A percentile compares a stretch with the other conserved stretches of the same genome.
Conservation (phyloP, 768 basidiomycete species). For the Leccinum incarnatum region DNA sequence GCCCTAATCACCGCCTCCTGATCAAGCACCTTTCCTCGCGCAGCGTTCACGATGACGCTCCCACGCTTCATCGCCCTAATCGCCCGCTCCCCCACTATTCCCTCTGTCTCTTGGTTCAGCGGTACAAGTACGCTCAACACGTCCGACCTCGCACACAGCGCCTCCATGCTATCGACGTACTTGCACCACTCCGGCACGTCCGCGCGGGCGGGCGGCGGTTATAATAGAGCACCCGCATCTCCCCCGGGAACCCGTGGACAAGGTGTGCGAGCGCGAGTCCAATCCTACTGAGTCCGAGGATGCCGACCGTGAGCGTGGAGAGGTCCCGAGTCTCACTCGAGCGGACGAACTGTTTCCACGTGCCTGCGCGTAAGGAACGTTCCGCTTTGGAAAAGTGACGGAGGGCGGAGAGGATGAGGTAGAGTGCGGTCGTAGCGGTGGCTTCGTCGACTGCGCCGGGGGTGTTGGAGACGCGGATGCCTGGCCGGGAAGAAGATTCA, state of each 20-base stretch:
- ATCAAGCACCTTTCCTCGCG: slow-evolving; percentile 84
- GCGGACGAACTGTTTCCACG: slow-evolving; percentile 53
- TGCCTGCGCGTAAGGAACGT: slow-evolving; percentile 43
- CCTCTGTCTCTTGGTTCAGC: too few relatives aligned
- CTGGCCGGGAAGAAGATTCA: not conserved
- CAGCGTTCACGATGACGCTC: slow-evolving; percentile 80
- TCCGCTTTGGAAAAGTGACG: slow-evolving; percentile 72
- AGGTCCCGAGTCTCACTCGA: slow-evolving; percentile 57
- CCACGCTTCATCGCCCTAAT: slow-evolving; percentile 77
- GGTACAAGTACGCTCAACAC: slow-evolving; percentile 43
- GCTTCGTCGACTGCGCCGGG: slow-evolving; percentile 88
- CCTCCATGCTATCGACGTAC: slow-evolving; percentile 66
- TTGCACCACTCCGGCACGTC: slow-evolving; percentile 71
- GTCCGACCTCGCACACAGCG: slow-evolving; percentile 68
- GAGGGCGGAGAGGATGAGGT: slow-evolving; percentile 73
- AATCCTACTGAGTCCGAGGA: slow-evolving; percentile 77
- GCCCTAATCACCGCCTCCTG: slow-evolving; percentile 84
- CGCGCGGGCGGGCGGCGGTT: slow-evolving; percentile 50
- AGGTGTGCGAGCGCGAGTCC: slow-evolving; percentile 69
- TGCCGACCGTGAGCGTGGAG: slow-evolving; percentile 64
- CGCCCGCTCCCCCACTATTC: slow-evolving; percentile 21
- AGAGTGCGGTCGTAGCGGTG: slow-evolving; percentile 85
- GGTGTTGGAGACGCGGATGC: slow-evolving; percentile 58
- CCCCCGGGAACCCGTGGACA: slow-evolving; percentile 66
- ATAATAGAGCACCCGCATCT: slow-evolving; percentile 84